Conservation (phyloP, 345 rosid genomes). For the Gynandropsis gynandra region DNA sequence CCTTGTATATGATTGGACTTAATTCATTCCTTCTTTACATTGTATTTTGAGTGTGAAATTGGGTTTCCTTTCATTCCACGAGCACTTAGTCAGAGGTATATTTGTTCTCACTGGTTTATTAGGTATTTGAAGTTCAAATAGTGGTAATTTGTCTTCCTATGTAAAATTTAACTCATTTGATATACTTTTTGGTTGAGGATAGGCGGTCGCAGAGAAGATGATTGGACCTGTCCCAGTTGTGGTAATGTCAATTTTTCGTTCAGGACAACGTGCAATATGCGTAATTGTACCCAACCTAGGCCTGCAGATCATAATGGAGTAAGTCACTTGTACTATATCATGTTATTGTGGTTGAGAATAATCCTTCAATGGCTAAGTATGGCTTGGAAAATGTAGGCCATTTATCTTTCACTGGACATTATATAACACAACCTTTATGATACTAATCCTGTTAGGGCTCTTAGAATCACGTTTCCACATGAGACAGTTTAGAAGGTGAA, state of each 20-base stretch:
- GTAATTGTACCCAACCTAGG: slow-evolving; percentile 92
- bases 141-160: slow-evolving; percentile 4
- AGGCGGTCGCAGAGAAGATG: slow-evolving; percentile 99
- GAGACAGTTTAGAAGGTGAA: slow-evolving; percentile 6
- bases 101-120: too few relatives aligned
- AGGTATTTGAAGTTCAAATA: neutral
- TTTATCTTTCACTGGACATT: slow-evolving; percentile 6
- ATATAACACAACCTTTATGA: neutral
- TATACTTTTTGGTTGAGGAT: slow-evolving; percentile 12
- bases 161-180: slow-evolving; percentile 3
- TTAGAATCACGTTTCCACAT: neutral
- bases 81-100: too few relatives aligned
- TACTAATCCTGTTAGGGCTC: slow-evolving; percentile 4
- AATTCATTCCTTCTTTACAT: too few relatives aligned
- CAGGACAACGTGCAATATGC: slow-evolving; percentile 98
- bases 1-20: too few relatives aligned
- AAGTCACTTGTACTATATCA: neutral
- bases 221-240: slow-evolving; percentile 98
- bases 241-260: slow-evolving; percentile 96
- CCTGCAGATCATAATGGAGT: slow-evolving; percentile 89
- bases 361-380: too few relatives aligned
- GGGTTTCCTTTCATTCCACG: too few relatives aligned
- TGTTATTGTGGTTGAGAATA: too few relatives aligned
- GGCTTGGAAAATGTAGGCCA: neutral
- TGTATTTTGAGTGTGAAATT: too few relatives aligned